Base-by-base conservation (phyloP, 768 basidiomycete genomes). In the Mycena galopus region DNA sequence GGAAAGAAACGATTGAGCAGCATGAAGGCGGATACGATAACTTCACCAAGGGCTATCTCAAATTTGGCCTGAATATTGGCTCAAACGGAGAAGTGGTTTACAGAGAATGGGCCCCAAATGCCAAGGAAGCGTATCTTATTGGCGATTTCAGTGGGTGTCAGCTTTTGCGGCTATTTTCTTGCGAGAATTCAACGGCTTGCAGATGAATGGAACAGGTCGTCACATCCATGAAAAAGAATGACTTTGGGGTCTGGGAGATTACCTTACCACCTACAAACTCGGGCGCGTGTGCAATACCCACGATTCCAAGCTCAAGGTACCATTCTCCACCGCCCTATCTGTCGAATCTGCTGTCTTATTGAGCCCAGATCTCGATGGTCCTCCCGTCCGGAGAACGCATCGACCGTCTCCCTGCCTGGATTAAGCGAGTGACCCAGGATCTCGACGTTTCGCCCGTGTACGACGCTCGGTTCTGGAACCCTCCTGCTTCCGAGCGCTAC, bases 381-480 rank as follows among this genome's bases (percentile, higher is more conserved):
- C 78, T 91, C n/a, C 91, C 93, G 0, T 85, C 85, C 50, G 94
- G 94, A 16, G 85, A 90, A 74, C 92, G 95, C 35, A 93, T 98
- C 72, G 98, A 99, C 80, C 92, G 97, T 44, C 80, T 99, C 47
- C 97, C 98, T 5, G 91, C 94, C 5, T 99, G 97, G 98, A 96
- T 96, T 77, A 92, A 83, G 67, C 94, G 97, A 72, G 97, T 99
- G 72, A 98, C 97, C 6, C 98, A 99, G 81, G 96, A 99, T 80
- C 84, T 99, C 68, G 80, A 83, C 58, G 90, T 95, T 51, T 99
- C 98, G 21, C 94, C 96, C 17, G 88, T 94, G 8, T 99, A 97
- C 81, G 98, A 99, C 72, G 95, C 96, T 23, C 92, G 95, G n/a
- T 98, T 99, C 83, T 99, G 98, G 98, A 98, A 99, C 81, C 98